Evolutionary conservation across 2,329 filamentous ascomycete genomes (phyloP), one percentile per base, ranked within the genome.

Genomic region (Monilinia polystroma): DNA sequence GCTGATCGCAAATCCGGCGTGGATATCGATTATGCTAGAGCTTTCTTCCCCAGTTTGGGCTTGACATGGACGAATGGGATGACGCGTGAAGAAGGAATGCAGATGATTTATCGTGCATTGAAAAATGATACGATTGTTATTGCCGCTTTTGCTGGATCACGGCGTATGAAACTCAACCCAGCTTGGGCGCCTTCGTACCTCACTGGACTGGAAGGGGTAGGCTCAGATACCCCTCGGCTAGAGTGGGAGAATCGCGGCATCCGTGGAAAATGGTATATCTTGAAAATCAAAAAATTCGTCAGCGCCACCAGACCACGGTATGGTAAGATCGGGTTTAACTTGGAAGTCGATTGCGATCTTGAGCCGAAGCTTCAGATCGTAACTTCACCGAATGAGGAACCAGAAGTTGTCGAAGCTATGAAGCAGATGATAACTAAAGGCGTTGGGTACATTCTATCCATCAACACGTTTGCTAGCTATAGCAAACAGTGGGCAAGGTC

Each of bases 21-120:
- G 8, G 66, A 69, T 38, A 63, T 70, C 18, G 70, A 71, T 62
- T 70, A 71, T 52, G 70, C 70, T 32, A 66, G 70, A 66, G 69
- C 69, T 20, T 64, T 70, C 26, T 71, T 70, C 43, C 66, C 70
- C 4, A 38, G 63, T 18, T 29, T 71, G 20, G 63, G 62, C 18
- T 49, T 71, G 54, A 65, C 62, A 57, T 71, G 70, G 70, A 47
- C 16, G 12, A 53, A 62, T 29, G 64, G 60, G 29, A 63, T 68
- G 69, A 70, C 69, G 26, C 43, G 66, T 38, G 70, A 71, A 47
- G 43, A 69, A 56, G 70, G 66, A 20, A 71, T 71, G 60, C 26
- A 64, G 11, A 41, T 11, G 35, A 64, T 55, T 3, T 54, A 20
- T 54, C 10, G 41, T 20, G 49, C 18, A 8, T 23, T 32, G 38